phyloP scores from a whole-genome alignment of 306 rosid genomes.

The Parietaria judaica region DNA sequence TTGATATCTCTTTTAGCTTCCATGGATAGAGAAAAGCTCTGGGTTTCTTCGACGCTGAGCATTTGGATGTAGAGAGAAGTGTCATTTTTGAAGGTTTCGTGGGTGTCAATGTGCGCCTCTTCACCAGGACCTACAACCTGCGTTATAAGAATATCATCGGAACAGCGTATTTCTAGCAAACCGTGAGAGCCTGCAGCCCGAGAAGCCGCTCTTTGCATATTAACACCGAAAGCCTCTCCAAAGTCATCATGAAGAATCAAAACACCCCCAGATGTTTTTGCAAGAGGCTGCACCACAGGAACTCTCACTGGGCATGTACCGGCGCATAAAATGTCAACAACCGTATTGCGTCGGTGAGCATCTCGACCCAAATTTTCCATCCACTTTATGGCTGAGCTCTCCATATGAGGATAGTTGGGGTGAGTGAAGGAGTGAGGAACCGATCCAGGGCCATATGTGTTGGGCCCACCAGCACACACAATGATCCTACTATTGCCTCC shows the following conservation, averaged over 20 bases:
- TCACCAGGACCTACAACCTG: conserved; percentile 95
- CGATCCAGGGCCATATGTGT: conserved; percentile 91
- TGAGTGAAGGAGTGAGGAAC: conserved; percentile 84
- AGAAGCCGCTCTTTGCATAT: conserved; percentile 89
- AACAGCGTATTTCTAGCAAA: conserved; percentile 68
- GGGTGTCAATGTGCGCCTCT: conserved; percentile 79
- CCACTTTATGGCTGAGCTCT: conserved; percentile 84
- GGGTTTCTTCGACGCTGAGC: conserved; percentile 89
- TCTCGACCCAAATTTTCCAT: conserved; percentile 85
- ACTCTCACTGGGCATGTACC: conserved; percentile 97
- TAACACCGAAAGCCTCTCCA: conserved; percentile 99
- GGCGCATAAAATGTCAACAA: conserved; percentile 90
- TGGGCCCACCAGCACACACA: conserved; percentile 96
- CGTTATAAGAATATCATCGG: conserved; percentile 72
- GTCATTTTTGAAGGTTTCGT: conserved; percentile 68
- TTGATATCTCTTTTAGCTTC: conserved; percentile 71
- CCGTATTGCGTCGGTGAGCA: conserved; percentile 67
- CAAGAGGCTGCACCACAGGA: conserved; percentile 91
- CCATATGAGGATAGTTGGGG: conserved; percentile 93
- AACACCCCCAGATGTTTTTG: conserved; percentile 93
- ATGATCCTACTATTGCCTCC: conserved; percentile 87
- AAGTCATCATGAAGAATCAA: conserved; percentile 95
- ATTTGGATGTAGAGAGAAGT: conserved; percentile 70
- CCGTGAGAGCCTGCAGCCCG: conserved; percentile 94
- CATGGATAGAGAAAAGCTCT: conserved; percentile 74